Evolutionary conservation across 139 green algal species (phyloP).

Genomic region (Coelastrella sp.): DNA sequence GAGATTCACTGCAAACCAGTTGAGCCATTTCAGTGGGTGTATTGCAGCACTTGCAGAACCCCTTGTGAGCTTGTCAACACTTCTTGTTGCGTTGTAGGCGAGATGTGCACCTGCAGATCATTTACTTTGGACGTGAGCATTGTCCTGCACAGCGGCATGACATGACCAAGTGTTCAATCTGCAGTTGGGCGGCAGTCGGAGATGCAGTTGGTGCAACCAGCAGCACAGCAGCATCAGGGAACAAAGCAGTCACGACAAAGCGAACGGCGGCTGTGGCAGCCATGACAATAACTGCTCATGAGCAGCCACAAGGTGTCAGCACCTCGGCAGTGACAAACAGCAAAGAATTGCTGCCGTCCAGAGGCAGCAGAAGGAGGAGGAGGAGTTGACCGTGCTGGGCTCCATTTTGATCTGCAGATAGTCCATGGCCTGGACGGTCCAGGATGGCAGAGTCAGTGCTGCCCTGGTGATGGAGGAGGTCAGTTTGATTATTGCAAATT

Average conservation of each 20-base stretch:
- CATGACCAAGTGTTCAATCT: constrained; percentile 78
- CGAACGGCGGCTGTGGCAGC: background rate
- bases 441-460: too few relatives aligned
- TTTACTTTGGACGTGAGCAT: constrained; percentile 88
- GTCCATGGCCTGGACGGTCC: too few relatives aligned
- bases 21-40: too few relatives aligned
- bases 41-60: background rate
- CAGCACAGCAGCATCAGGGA: background rate
- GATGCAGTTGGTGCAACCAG: background rate
- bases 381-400: too few relatives aligned
- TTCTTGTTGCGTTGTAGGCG: constrained; percentile 20
- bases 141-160: constrained; percentile 84
- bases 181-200: constrained; percentile 74
- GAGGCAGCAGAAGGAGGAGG: too few relatives aligned
- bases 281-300: background rate
- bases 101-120: constrained; percentile 76
- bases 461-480: too few relatives aligned
- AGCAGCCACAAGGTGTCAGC: background rate
- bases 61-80: background rate
- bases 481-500: background rate
- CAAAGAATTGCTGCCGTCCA: too few relatives aligned
- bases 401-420: too few relatives aligned
- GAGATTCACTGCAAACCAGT: too few relatives aligned
- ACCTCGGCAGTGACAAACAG: too few relatives aligned
- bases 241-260: background rate